Evolutionary conservation across 306 rosid species (phyloP).

Genomic region (Adenanthera pavonina): DNA sequence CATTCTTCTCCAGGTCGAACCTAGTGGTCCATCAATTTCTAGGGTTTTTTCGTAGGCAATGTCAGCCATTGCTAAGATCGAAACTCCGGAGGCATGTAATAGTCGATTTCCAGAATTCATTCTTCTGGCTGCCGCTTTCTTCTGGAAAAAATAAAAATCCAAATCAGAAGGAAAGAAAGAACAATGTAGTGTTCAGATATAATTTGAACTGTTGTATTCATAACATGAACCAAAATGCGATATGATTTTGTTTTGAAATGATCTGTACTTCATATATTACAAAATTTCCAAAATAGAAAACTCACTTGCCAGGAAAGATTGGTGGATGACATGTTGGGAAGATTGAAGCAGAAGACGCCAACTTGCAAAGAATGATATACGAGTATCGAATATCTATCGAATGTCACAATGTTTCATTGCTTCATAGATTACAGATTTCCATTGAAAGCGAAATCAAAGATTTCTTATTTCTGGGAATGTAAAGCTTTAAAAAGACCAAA

Average conservation of each 20-base stretch:
- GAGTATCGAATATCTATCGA: neutral
- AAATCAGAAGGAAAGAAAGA: conserved; percentile 2
- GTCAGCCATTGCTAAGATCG: conserved; percentile 52
- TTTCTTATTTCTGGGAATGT: conserved; percentile 15
- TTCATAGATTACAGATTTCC: neutral
- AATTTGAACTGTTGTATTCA: neutral
- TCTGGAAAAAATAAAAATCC: conserved; percentile 39
- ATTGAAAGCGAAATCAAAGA: conserved; percentile 8
- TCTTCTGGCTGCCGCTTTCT: conserved; percentile 34
- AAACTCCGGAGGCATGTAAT: conserved; percentile 63
- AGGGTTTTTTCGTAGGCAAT: conserved; percentile 48
- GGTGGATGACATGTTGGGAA: neutral
- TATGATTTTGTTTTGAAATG: neutral
- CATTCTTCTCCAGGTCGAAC: conserved; percentile 49
- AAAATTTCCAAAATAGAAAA: neutral
- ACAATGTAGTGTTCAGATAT: neutral
- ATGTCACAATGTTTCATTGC: neutral
- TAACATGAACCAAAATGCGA: neutral
- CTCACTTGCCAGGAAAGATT: neutral
- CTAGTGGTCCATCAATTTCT: conserved; percentile 58
- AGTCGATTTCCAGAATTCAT: conserved; percentile 63
- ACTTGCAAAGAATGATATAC: neutral
- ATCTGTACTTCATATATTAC: neutral
- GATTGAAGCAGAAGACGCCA: neutral
- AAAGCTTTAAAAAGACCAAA: neutral